Conservation (phyloP, 352 stramenopile species). For the Phytophthora hybrid region DNA sequence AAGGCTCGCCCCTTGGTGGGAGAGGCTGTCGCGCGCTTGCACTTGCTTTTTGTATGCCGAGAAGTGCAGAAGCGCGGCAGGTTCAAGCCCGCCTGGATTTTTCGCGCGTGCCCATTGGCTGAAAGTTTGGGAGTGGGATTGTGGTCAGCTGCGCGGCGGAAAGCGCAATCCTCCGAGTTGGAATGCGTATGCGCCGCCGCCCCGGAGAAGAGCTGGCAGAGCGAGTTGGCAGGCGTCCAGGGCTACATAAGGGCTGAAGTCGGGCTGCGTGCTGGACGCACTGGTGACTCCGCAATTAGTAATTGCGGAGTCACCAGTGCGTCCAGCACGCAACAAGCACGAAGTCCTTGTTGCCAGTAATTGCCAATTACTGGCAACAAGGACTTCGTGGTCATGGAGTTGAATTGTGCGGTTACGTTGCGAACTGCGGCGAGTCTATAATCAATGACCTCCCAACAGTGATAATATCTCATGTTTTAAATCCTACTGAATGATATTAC, state of each 20-base stretch:
- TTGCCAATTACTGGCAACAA: too few relatives aligned
- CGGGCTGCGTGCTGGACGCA: neutral
- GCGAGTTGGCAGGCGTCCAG: neutral
- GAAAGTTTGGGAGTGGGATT: neutral
- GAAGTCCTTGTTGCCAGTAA: too few relatives aligned
- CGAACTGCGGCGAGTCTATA: neutral
- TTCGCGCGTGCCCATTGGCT: neutral
- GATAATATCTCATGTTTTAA: neutral
- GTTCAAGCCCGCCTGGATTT: neutral
- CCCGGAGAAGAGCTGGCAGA: neutral
- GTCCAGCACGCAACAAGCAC: neutral
- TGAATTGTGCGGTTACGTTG: neutral
- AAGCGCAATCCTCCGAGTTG: neutral
- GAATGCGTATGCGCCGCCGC: neutral
- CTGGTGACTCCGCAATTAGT: too few relatives aligned
- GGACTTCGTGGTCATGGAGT: neutral
- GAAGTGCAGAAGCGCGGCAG: neutral
- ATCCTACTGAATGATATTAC: neutral
- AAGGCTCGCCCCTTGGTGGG: neutral
- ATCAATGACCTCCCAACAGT: neutral
- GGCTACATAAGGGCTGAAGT: neutral
- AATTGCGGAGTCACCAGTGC: neutral
- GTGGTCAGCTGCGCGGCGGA: neutral
- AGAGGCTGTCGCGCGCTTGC: neutral
- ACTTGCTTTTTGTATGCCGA: neutral